Evolutionary conservation across 495 filamentous ascomycete genomes (phyloP), one percentile per base, ranked within the genome.

Genomic region (Daldinia grandis): DNA sequence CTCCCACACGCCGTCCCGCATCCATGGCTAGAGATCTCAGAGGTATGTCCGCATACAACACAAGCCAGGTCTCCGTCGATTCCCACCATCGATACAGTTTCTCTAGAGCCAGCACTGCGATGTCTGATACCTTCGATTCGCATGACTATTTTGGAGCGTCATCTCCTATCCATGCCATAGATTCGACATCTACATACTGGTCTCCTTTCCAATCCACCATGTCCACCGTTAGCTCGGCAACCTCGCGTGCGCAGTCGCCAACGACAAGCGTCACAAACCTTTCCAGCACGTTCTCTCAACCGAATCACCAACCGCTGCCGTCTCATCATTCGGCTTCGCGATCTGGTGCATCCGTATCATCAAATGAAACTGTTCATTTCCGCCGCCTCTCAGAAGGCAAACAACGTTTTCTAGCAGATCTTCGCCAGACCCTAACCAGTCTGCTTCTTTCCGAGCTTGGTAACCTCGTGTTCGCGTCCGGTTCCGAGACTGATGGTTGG

Each of bases 401-500:
- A 71, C 76, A 84, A 15, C 81, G 86, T 24, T 97, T 97, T 81
- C 83, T 97, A 40, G 81, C 87, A 1, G 90, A 93, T 15, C 81
- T 97, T 33, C 89, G 90, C 73, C 92, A 93, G 74, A 91, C 88
- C 0, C 80, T 98, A 58, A 93, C 90, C 14, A 93, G 93, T 69
- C 81, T 99, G 30, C 84, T 99, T 8, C 81, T 98, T 33, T 98
- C 94, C 66, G 95, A 99, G 78, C 84, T 99, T 15, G 93, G 93
- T 8, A 92, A 89, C 49, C 87, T 91, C 8, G 90, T 97, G 14
- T 97, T 94, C 80, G 87, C 90, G 33, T 88, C 89, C 66, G 91
- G 95, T 14, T 95, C 92, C 68, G 95, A 99, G 81, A 99, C 95
- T 15, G 95, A 98, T 72, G 87, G 84, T 25, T 98, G 95, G 93